Percentiles rank a stretch among this genome's conserved stretches.
phyloP scores from a whole-genome alignment of 306 rosid genomes.

The Albizia julibrissin region DNA sequence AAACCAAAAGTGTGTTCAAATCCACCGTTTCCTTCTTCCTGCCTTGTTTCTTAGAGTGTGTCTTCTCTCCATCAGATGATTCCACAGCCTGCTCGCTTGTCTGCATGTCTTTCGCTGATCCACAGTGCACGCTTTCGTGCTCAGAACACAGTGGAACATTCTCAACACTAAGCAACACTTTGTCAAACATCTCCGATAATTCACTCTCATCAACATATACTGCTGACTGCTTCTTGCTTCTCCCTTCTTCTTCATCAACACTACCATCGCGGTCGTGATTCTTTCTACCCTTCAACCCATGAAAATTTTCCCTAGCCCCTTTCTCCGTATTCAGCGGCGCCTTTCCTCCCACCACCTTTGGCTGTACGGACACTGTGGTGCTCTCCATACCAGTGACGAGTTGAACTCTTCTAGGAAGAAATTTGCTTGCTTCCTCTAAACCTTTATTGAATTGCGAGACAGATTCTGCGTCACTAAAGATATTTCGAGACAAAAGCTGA shows the following conservation, averaged over 20 bases:
- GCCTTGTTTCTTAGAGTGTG: constrained; percentile 47
- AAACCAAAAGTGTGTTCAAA: constrained; percentile 58
- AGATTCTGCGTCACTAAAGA: constrained; percentile 62
- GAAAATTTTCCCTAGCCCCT: constrained; percentile 42
- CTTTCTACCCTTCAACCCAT: constrained; percentile 48
- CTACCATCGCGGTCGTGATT: constrained; percentile 46
- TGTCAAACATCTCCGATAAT: constrained; percentile 53
- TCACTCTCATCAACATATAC: constrained; percentile 50
- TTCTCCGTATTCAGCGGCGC: constrained; percentile 29
- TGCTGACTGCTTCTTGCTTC: constrained; percentile 57
- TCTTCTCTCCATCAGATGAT: constrained; percentile 43
- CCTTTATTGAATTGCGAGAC: constrained; percentile 73
- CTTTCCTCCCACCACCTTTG: constrained; percentile 28
- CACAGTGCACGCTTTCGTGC: constrained; percentile 18
- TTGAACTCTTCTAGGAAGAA: constrained; percentile 62
- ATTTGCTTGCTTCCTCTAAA: constrained; percentile 87
- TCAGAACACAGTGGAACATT: constrained; percentile 45
- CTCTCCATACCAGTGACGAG: constrained; percentile 50
- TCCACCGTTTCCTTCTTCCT: constrained; percentile 59
- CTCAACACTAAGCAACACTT: constrained; percentile 52
- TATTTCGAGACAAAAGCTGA: constrained; percentile 64
- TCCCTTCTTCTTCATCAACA: constrained; percentile 48
- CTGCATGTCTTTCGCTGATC: constrained; percentile 11
- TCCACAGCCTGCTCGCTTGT: constrained; percentile 15
- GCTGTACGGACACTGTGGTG: constrained; percentile 12